Evolutionary conservation across 257 asterid species (phyloP).

Genomic region (Przewalskia tangutica): DNA sequence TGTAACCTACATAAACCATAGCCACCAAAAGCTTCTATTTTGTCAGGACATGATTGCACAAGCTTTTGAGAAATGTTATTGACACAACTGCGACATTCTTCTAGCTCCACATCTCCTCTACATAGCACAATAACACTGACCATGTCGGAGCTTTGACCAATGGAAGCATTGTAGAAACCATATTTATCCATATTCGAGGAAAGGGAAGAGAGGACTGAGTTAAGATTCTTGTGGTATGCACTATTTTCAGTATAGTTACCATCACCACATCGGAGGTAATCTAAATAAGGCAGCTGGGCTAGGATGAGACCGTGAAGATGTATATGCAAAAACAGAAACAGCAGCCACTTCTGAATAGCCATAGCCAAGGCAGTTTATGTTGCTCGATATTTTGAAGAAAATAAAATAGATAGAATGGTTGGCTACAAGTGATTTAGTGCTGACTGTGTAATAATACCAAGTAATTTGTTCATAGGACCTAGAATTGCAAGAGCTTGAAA

Average conservation of each 20-base stretch:
- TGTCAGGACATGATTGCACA: not conserved
- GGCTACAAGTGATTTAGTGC: not conserved
- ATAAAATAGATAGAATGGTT: not conserved
- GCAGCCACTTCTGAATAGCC: not conserved
- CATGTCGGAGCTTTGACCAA: not conserved
- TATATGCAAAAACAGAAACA: not conserved
- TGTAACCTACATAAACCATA: not conserved
- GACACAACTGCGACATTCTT: not conserved
- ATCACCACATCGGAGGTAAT: not conserved
- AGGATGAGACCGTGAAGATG: not conserved
- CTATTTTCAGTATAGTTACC: not conserved
- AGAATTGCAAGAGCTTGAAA: too few relatives aligned
- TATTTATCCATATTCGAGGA: not conserved
- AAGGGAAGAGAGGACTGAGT: not conserved
- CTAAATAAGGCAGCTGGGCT: too few relatives aligned
- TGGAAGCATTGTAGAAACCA: not conserved
- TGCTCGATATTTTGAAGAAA: not conserved
- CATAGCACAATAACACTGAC: slow-evolving; percentile 7
- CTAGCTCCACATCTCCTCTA: not conserved
- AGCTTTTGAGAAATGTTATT: not conserved
- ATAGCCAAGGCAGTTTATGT: not conserved
- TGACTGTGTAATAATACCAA: too few relatives aligned
- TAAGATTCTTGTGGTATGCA: slow-evolving; percentile 1
- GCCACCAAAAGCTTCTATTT: not conserved
- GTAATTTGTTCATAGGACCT: too few relatives aligned